Evolutionary conservation across 2,329 filamentous ascomycete species (phyloP).

Genomic region (Claviceps sp.): DNA sequence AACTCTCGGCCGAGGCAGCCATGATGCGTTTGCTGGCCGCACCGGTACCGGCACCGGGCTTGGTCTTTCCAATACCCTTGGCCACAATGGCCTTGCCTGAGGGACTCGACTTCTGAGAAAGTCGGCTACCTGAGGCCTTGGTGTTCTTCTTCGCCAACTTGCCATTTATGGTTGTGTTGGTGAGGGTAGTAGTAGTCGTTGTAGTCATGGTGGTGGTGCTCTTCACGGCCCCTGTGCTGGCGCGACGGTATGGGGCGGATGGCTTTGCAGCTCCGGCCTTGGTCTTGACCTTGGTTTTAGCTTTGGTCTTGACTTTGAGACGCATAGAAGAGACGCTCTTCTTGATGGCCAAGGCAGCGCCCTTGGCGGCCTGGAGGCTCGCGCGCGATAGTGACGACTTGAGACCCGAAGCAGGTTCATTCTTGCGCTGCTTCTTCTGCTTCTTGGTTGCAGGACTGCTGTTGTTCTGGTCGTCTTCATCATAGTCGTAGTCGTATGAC

Average conservation of each 20-base stretch:
- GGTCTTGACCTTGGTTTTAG: slow-evolving; percentile 12
- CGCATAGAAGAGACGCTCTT: slow-evolving; percentile 16
- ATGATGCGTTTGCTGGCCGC: background rate
- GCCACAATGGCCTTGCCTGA: slow-evolving; percentile 10
- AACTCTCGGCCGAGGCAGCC: background rate
- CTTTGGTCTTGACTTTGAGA: slow-evolving; percentile 3
- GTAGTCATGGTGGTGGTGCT: slow-evolving; percentile 10
- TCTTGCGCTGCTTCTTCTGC: slow-evolving; percentile 36
- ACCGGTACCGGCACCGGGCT: background rate
- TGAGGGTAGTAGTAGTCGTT: background rate
- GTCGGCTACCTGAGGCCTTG: slow-evolving; percentile 5
- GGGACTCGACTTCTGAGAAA: slow-evolving; percentile 5
- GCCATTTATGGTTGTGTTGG: slow-evolving; percentile 3
- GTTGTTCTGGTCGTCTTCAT: background rate
- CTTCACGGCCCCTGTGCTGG: slow-evolving; percentile 15
- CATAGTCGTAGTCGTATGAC: background rate
- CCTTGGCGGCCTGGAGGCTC: slow-evolving; percentile 23
- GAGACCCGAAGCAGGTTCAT: slow-evolving; percentile 19
- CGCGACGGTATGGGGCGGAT: slow-evolving; percentile 10
- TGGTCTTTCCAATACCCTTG: background rate
- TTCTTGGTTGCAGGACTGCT: slow-evolving; percentile 15
- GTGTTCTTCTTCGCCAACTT: slow-evolving; percentile 9
- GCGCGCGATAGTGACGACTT: slow-evolving; percentile 22
- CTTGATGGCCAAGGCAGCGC: slow-evolving; percentile 23
- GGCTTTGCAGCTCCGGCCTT: background rate